Conservation (phyloP, 495 filamentous ascomycete genomes). For the Penicillium coprophilum region DNA sequence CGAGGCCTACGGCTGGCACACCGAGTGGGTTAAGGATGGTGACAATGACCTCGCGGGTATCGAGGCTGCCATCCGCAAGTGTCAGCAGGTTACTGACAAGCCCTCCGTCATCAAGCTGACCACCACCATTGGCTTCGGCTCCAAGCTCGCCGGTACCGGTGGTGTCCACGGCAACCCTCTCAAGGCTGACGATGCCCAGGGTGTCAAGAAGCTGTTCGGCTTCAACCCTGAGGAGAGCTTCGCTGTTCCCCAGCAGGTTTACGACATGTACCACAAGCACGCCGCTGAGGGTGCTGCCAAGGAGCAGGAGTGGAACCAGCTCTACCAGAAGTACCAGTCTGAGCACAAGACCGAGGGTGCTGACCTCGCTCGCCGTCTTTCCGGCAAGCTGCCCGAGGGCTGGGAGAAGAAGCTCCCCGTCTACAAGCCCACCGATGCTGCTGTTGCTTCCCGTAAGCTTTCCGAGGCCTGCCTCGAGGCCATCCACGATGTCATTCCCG, state of each 20-base stretch:
- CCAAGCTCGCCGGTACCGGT: conserved; percentile 86
- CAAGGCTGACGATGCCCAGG: conserved; percentile 87
- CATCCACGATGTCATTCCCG: conserved; percentile 79
- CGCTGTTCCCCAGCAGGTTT: conserved; percentile 90
- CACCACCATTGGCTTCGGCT: conserved; percentile 98
- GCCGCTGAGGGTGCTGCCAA: conserved; percentile 80
- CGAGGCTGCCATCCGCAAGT: conserved; percentile 81
- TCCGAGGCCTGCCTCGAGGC: conserved; percentile 91
- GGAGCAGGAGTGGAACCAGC: conserved; percentile 93
- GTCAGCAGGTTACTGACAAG: conserved; percentile 89
- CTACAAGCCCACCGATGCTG: conserved; percentile 85
- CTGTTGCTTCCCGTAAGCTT: conserved; percentile 88
- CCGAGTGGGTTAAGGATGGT: conserved; percentile 80
- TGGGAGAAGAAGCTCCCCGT: conserved; percentile 94
- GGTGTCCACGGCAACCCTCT: conserved; percentile 95
- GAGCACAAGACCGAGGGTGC: conserved; percentile 72
- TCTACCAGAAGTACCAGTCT: conserved; percentile 80
- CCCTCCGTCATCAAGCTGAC: conserved; percentile 95
- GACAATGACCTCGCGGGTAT: conserved; percentile 87
- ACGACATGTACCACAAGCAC: conserved; percentile 83
- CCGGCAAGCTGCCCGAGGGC: conserved; percentile 85
- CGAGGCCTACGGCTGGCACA: conserved; percentile 98
- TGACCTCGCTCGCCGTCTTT: conserved; percentile 79
- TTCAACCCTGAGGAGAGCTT: conserved; percentile 95
- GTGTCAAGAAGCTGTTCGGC: conserved; percentile 90